Base-by-base conservation (phyloP, 441 rosid species). In the Aleurites moluccanus region DNA sequence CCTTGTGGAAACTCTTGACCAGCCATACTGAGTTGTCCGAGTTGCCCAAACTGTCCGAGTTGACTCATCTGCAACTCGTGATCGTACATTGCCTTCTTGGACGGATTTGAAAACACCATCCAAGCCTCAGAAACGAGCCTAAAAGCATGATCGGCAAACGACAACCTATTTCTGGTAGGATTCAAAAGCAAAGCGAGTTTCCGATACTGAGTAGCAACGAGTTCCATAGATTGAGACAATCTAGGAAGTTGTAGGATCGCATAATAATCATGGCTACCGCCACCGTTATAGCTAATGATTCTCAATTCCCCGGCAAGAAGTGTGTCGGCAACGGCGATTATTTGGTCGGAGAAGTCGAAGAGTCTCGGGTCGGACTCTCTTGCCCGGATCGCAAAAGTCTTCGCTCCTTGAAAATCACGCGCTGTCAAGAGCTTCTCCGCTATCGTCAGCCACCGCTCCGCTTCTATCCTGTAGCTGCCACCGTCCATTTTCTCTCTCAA, bases 401-500 rank as follows among this genome's bases (percentile, higher is more conserved):
- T 81, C 0, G 99, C 90, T 45, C 94, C 97, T 45, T 89, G 90
- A 57, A 92, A 82, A 75, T 96, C 99, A n/a, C 81, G 90, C 2
- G 97, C 83, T 16, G 85, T 82, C 3, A 93, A 73, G 18, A 93
- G 94, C 86, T 93, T 96, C 86, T 91, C 97, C 11, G 97, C 90
- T 59, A 89, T 87, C 20, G 84, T 83, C 10, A 93, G 86, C 93
- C 97, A 92, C 68, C 90, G 91, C 77, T 89, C 88, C 28, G 92
- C 97, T 77, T 93, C 97, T 68, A 81, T 83, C 75, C 86, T 78
- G 69, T 84, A 86, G 49, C 86, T 75, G 50, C 85, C 79, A 73
- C 81, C 71, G 20, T 75, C 80, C 80, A 77, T 74, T 65, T 72
- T 64, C 11, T 67, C 40, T 73, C 59, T 67, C 79, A 0, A 38